Percentiles rank a stretch among this genome's conserved stretches.
These are phyloP conservation scores for Daldinia decipiens DNA, from an alignment of 495 filamentous ascomycete species.

Conservation along the genomic window DNA sequence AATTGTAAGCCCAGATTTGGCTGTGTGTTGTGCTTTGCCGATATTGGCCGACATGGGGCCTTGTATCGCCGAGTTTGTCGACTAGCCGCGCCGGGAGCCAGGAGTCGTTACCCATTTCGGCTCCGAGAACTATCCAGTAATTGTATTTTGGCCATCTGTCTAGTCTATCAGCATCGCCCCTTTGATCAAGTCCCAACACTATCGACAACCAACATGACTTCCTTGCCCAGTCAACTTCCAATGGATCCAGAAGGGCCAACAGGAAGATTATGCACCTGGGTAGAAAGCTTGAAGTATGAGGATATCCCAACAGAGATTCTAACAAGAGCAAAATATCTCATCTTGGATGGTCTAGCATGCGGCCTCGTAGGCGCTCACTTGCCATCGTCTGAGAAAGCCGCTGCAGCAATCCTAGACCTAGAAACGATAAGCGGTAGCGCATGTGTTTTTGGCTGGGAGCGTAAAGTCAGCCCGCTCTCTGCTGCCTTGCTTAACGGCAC, in stretches of 20 bases:
- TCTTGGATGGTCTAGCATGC: not conserved
- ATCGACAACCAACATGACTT: not conserved
- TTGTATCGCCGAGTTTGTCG: not conserved
- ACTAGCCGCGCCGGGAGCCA: not conserved
- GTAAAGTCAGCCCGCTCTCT: not conserved
- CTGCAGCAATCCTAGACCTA: not conserved
- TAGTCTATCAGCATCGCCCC: not conserved
- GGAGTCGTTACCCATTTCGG: not conserved
- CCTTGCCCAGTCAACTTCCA: not conserved
- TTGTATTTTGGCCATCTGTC: not conserved
- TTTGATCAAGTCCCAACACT: not conserved
- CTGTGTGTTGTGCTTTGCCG: not conserved
- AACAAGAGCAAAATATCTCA: slow-evolving; percentile 1
- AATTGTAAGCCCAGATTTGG: too few species aligned
- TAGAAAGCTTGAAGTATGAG: not conserved
- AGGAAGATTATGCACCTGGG: not conserved
- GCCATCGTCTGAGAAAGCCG: not conserved
- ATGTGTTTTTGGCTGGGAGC: not conserved
- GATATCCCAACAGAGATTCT: not conserved
- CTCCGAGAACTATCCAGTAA: not conserved
- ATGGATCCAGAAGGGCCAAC: not conserved
- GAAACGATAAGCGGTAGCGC: not conserved
- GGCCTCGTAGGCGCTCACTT: not conserved
- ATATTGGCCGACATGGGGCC: not conserved
- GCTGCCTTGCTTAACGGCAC: not conserved